Evolutionary conservation across 106 monocot genomes (phyloP).

Genomic region (Dioscorea dumetorum): DNA sequence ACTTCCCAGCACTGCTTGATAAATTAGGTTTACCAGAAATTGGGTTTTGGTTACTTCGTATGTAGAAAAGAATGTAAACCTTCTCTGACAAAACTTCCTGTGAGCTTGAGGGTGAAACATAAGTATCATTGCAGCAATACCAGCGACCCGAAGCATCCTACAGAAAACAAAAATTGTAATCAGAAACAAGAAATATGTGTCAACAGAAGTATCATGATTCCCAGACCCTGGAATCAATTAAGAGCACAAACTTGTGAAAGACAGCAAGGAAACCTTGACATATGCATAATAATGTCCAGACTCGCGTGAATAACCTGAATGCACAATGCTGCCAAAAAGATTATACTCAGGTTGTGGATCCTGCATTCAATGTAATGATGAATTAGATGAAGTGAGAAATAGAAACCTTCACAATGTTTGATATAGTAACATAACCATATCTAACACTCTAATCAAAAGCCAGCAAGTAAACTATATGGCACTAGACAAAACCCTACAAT

Average conservation of each 20-base stretch:
- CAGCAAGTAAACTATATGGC: too few relatives aligned
- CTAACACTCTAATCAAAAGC: too few relatives aligned
- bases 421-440: too few relatives aligned
- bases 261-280: conserved; percentile 56
- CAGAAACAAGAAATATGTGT: not conserved
- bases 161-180: conserved; percentile 4
- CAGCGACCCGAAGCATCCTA: conserved; percentile 86
- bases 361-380: conserved; percentile 23
- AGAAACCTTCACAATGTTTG: too few relatives aligned
- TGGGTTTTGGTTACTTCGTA: conserved; percentile 42
- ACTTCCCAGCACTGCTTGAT: conserved; percentile 20
- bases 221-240: not conserved
- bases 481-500: too few relatives aligned
- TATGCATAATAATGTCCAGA: conserved; percentile 99
- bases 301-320: conserved; percentile 84
- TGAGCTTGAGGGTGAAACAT: conserved; percentile 69
- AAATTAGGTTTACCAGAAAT: conserved; percentile 31
- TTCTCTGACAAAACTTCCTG: conserved; percentile 92
- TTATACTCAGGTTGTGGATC: conserved; percentile 70
- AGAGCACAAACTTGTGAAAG: not conserved
- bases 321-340: conserved; percentile 93
- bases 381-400: not conserved
- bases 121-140: conserved; percentile 97
- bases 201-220: not conserved
- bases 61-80: conserved; percentile 90